These are phyloP conservation scores for Cadophora gregata DNA, from an alignment of 2,329 filamentous ascomycete genomes.

Conservation along the genomic window DNA sequence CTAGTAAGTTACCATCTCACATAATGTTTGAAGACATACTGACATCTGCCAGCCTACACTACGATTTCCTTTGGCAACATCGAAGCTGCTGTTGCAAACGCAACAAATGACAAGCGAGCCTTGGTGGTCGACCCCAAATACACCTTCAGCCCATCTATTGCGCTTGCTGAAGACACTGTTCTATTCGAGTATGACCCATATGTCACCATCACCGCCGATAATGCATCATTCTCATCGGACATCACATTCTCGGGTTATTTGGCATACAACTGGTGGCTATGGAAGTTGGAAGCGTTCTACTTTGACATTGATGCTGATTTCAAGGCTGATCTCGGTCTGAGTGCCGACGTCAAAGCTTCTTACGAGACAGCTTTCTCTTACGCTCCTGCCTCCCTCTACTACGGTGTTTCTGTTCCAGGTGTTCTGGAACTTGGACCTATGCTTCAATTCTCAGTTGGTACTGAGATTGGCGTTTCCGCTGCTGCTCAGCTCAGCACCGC, in stretches of 20 bases:
- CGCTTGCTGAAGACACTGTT: slow-evolving; percentile 39
- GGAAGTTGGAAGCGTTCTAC: slow-evolving; percentile 47
- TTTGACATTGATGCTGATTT: slow-evolving; percentile 52
- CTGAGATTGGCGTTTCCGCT: slow-evolving; percentile 46
- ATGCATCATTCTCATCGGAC: slow-evolving; percentile 45
- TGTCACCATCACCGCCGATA: slow-evolving; percentile 46
- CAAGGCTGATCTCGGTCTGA: slow-evolving; percentile 47
- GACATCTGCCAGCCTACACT: slow-evolving; percentile 31
- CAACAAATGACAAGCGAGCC: slow-evolving; percentile 28
- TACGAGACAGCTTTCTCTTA: slow-evolving; percentile 47
- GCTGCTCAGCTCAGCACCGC: slow-evolving; percentile 44
- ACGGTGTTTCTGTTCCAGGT: slow-evolving; percentile 49
- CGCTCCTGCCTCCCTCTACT: slow-evolving; percentile 47
- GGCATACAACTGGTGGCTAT: slow-evolving; percentile 48
- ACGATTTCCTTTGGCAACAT: slow-evolving; percentile 40
- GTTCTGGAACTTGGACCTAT: slow-evolving; percentile 48
- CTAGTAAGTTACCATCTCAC: slow-evolving; percentile 42
- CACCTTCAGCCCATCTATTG: slow-evolving; percentile 36
- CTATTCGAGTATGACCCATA: slow-evolving; percentile 44
- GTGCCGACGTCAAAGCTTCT: slow-evolving; percentile 45
- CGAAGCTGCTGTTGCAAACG: slow-evolving; percentile 35
- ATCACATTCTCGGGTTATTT: slow-evolving; percentile 52
- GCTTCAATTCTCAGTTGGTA: slow-evolving; percentile 48
- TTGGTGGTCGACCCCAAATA: slow-evolving; percentile 39
- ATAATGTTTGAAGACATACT: neutral